Percentiles rank a stretch among this genome's conserved stretches.
Conservation (phyloP, 225 moss, liverwort and hornwort genomes). For the Asterella californica region DNA sequence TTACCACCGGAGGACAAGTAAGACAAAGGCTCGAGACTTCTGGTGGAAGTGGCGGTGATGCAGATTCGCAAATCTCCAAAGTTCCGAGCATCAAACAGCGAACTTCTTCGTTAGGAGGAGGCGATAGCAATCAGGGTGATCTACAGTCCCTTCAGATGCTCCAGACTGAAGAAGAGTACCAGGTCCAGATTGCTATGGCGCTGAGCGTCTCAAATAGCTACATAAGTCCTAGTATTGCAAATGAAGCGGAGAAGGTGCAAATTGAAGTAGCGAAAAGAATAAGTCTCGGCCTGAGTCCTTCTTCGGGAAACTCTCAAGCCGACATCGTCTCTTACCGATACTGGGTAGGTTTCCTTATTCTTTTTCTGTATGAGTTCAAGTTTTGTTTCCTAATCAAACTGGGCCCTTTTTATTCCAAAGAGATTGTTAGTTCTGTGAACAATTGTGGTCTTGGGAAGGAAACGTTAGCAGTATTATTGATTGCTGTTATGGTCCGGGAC, state of each 20-base stretch:
- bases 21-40: conserved; percentile 31
- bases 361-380: not conserved
- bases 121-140: conserved; percentile 14
- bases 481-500: not conserved
- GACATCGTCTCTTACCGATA: conserved; percentile 39
- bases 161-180: conserved; percentile 37
- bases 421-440: not conserved
- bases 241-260: conserved; percentile 33
- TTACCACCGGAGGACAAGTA: conserved; percentile 19
- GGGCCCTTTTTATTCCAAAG: not conserved
- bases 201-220: conserved; percentile 36
- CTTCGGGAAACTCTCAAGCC: conserved; percentile 26
- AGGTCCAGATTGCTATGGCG: conserved; percentile 42
- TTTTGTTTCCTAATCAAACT: not conserved
- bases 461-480: not conserved
- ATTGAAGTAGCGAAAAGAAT: conserved; percentile 45
- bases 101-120: conserved; percentile 25
- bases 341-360: conserved; percentile 37
- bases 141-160: conserved; percentile 8
- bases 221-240: conserved; percentile 7
- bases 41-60: conserved; percentile 10
- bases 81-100: not conserved
- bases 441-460: not conserved
- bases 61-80: conserved; percentile 13
- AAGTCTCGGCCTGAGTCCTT: conserved; percentile 41